Percentiles rank a stretch among this genome's conserved stretches.
phyloP scores from a whole-genome alignment of 2,329 filamentous ascomycete species.

The Acarospora socialis region DNA sequence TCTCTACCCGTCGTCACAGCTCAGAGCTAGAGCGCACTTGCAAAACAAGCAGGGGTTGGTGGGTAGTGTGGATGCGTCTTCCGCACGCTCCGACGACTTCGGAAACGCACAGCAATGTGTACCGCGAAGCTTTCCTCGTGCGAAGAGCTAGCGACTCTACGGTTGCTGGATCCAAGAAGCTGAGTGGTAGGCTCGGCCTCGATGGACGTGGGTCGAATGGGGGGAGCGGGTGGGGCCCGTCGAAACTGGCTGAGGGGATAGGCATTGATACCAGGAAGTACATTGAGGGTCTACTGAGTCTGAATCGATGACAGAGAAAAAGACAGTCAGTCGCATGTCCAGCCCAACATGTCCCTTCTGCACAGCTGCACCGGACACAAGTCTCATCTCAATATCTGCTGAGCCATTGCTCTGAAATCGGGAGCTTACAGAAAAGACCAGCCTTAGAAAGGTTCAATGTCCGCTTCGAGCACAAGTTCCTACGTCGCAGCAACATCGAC shows the following conservation, averaged over 20 bases:
- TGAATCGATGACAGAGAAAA: conserved; percentile 11
- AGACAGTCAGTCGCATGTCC: background rate
- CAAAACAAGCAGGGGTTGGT: conserved; percentile 52
- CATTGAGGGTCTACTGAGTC: conserved; percentile 14
- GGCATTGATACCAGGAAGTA: conserved; percentile 16
- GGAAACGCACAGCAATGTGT: conserved; percentile 1
- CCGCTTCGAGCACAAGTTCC: too few relatives aligned
- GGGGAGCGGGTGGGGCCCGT: conserved; percentile 10
- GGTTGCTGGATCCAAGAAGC: conserved; percentile 3
- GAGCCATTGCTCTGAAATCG: too few relatives aligned
- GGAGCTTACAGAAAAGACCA: too few relatives aligned
- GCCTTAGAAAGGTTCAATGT: too few relatives aligned
- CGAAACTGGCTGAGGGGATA: conserved; percentile 15
- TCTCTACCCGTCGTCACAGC: conserved; percentile 32
- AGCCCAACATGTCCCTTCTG: background rate
- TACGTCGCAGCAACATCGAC: background rate
- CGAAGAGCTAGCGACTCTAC: conserved; percentile 30
- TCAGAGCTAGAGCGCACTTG: conserved; percentile 45
- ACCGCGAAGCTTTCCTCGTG: conserved; percentile 31
- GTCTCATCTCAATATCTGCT: too few relatives aligned
- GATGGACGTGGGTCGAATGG: conserved; percentile 4
- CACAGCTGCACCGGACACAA: background rate
- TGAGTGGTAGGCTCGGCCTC: conserved; percentile 6
- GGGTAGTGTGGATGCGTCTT: conserved; percentile 51
- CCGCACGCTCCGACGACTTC: conserved; percentile 17